These are phyloP conservation scores for Saccharomycopsis crataegensis DNA, from an alignment of 1,139 yeast genomes.

Conservation along the genomic window DNA sequence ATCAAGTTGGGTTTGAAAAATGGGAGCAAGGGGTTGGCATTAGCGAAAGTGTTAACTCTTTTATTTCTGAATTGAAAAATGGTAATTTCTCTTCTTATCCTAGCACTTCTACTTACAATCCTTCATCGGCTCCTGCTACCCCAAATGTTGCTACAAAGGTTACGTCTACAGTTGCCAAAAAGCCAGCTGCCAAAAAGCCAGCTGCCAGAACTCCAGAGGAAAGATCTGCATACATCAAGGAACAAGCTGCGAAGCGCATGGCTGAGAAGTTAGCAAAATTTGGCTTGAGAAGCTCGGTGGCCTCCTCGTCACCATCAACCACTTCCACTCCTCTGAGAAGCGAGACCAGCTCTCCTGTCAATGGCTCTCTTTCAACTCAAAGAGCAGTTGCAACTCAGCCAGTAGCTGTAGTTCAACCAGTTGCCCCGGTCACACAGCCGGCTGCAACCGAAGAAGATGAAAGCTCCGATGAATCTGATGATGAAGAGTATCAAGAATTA, in stretches of 20 bases:
- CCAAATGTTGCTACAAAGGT: slow-evolving; percentile 1
- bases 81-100: slow-evolving; percentile 17
- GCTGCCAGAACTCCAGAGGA: slow-evolving; percentile 43
- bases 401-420: slow-evolving; percentile 18
- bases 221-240: slow-evolving; percentile 77
- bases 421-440: slow-evolving; percentile 21
- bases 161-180: slow-evolving; percentile 11
- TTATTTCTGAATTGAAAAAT: slow-evolving; percentile 45
- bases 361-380: slow-evolving; percentile 17
- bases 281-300: slow-evolving; percentile 43
- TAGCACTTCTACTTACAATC: background rate
- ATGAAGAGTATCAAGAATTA: slow-evolving; percentile 32
- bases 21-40: slow-evolving; percentile 88
- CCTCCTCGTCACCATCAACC: slow-evolving; percentile 18
- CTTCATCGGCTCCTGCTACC: background rate
- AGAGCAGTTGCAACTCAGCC: slow-evolving; percentile 20
- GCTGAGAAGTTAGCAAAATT: slow-evolving; percentile 80
- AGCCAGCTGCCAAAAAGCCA: slow-evolving; percentile 1
- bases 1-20: slow-evolving; percentile 53
- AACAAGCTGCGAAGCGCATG: slow-evolving; percentile 88
- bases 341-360: slow-evolving; percentile 17
- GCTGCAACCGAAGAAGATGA: slow-evolving; percentile 10
- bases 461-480: slow-evolving; percentile 34
- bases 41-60: slow-evolving; percentile 54
- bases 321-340: slow-evolving; percentile 18